Base-by-base conservation (phyloP, 2,329 filamentous ascomycete species). In the Beauveria pseudobassiana region DNA sequence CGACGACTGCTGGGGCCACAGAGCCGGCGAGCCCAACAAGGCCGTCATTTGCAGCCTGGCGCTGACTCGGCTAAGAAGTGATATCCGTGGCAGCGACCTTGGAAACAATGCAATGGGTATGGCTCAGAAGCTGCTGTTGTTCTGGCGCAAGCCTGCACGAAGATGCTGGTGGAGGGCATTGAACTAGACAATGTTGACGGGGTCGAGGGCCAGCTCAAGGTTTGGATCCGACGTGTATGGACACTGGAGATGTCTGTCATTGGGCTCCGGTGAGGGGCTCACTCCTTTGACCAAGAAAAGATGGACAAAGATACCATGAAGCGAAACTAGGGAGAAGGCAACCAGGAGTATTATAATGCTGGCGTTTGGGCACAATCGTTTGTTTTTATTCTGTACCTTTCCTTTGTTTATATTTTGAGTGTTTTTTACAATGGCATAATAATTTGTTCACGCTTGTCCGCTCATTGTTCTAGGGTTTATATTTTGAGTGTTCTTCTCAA, bases 151-250 rank as follows among this genome's bases (percentile, higher is more conserved):
- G 77, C 95, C 95, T 18, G 95, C 95, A 16, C 82, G 95, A 64
- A 85, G 95, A 73, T 99, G 95, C 80, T 99, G 95, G 95, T 99
- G 95, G 95, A 99, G 74, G 95, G 95, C 26, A 89, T 99, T 43
- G 93, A 98, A 74, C 81, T 99, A 50, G 86, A 95, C 20, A 82
- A 90, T 66, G 90, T 99, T 14, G 91, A 96, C 56, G 95, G 95
- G 16, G 89, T 98, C 8, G 86, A 96, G 57, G 93, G 93, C 58
- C 91, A 88, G 73, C 82, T 99, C 67, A 99, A 99, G 77, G 92
- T 99, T 63, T 99, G 95, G 95, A 98, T 99, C 73, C 84, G 95
- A 71, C 85, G 95, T 69, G 95, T 99, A 63, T 99, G 95, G 95
- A 99, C 95, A 63, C 82, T 99, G 63, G 95, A 99, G 81, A 99